phyloP scores from a whole-genome alignment of 2,329 filamentous ascomycete genomes.

The Ophiocordyceps camponoti-rufipedis region DNA sequence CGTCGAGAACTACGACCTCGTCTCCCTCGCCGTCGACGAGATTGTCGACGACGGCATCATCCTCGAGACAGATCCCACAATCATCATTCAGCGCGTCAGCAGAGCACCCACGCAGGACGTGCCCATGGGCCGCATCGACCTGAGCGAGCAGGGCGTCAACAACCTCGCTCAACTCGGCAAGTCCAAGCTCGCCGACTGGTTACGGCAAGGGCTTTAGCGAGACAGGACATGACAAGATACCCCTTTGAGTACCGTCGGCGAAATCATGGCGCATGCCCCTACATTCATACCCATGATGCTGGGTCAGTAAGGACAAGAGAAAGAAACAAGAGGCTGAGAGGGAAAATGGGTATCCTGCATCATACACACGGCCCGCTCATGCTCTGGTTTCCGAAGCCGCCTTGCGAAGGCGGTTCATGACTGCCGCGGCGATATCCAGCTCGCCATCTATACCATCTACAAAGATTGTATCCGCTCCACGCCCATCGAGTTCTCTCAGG shows the following conservation, averaged over 20 bases:
- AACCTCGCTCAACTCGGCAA: conserved; percentile 90
- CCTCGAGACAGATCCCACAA: conserved; percentile 88
- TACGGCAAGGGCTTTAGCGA: conserved; percentile 60
- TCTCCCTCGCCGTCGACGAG: conserved; percentile 86
- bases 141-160: conserved; percentile 87
- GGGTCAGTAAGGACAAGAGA: not conserved
- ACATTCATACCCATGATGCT: not conserved
- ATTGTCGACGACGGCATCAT: conserved; percentile 92
- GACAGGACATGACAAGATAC: not conserved
- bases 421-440: conserved; percentile 67
- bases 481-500: conserved; percentile 65
- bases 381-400: conserved; percentile 44
- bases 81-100: conserved; percentile 83
- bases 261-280: not conserved
- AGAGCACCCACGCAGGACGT: conserved; percentile 81
- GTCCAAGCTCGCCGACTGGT: conserved; percentile 74
- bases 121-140: conserved; percentile 82
- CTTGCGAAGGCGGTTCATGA: conserved; percentile 72
- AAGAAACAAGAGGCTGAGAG: not conserved
- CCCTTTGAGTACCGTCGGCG: not conserved
- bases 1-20: conserved; percentile 95
- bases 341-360: conserved; percentile 6
- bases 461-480: conserved; percentile 65
- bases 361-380: conserved; percentile 9
- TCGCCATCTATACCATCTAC: conserved; percentile 75